These are phyloP conservation scores for Sarocladium strictum DNA, from an alignment of 2,329 filamentous ascomycete species.

Conservation along the genomic window DNA sequence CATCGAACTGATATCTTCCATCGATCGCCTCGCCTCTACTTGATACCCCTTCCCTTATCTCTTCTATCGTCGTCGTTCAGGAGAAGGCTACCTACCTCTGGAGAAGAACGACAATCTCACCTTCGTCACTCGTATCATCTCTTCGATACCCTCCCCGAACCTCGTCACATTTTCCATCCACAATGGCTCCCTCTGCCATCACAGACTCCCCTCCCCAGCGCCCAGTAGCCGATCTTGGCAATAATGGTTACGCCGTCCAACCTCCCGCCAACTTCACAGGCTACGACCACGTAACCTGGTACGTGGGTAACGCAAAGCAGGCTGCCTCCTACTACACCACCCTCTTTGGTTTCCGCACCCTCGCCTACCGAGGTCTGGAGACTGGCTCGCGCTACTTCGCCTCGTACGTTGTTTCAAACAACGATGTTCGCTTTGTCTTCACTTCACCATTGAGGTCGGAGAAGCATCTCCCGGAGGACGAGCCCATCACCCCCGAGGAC, in stretches of 20 bases:
- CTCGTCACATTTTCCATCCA: conserved; percentile 13
- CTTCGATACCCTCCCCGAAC: background rate
- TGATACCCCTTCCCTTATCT: too few species aligned
- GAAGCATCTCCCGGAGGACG: conserved; percentile 47
- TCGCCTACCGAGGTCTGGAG: conserved; percentile 85
- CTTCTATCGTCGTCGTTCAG: too few species aligned
- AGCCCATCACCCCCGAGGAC: conserved; percentile 59
- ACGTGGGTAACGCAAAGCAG: conserved; percentile 95
- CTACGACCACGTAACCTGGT: conserved; percentile 94
- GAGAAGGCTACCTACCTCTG: too few species aligned
- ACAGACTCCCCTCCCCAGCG: conserved; percentile 42
- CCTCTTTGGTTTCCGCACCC: conserved; percentile 75
- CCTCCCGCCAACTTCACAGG: conserved; percentile 61
- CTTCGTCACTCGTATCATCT: background rate
- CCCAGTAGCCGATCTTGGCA: conserved; percentile 30
- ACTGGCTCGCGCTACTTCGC: conserved; percentile 77
- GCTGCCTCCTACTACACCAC: conserved; percentile 83
- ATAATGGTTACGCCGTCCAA: conserved; percentile 48
- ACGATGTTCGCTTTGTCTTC: conserved; percentile 73
- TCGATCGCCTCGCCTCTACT: too few species aligned
- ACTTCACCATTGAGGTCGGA: conserved; percentile 70
- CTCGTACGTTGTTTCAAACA: conserved; percentile 78
- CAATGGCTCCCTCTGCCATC: conserved; percentile 56
- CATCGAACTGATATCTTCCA: background rate
- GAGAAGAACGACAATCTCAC: background rate